A percentile compares a stretch with the other conserved stretches of the same genome.
These are phyloP conservation scores for Fusarium burgessii DNA, from an alignment of 2,329 filamentous ascomycete species.

Conservation along the genomic window DNA sequence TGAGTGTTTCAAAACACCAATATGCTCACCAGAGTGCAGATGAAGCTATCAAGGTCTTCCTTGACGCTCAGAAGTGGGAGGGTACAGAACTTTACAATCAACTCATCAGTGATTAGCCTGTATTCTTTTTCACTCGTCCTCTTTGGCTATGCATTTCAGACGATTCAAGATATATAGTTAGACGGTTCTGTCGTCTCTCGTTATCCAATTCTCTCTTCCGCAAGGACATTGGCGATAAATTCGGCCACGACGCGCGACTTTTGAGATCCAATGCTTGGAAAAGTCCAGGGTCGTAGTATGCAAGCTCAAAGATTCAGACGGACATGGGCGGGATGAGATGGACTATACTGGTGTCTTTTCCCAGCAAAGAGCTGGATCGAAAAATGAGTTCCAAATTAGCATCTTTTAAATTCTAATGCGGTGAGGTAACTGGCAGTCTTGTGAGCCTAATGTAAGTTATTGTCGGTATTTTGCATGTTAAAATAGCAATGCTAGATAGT, in stretches of 20 bases:
- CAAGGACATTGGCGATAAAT: too few species aligned
- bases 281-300: too few species aligned
- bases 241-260: too few species aligned
- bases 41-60: background rate
- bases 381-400: background rate
- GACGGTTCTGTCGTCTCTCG: too few species aligned
- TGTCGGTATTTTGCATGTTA: too few species aligned
- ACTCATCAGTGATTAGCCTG: background rate
- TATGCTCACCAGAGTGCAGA: background rate
- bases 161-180: too few species aligned
- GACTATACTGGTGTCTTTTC: too few species aligned
- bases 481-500: background rate
- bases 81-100: background rate
- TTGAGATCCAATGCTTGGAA: too few species aligned
- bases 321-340: too few species aligned
- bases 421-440: background rate
- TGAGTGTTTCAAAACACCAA: fast-evolving
- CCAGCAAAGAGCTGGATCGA: background rate
- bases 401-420: background rate
- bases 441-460: too few species aligned
- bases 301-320: too few species aligned
- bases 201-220: too few species aligned
- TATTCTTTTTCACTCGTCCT: background rate
- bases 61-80: constrained; percentile 4
- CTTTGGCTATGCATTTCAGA: background rate